A percentile compares a stretch with the other conserved stretches of the same genome.
These are phyloP conservation scores for Phytophthora kernoviae DNA, from an alignment of 352 stramenopile genomes.

Conservation along the genomic window DNA sequence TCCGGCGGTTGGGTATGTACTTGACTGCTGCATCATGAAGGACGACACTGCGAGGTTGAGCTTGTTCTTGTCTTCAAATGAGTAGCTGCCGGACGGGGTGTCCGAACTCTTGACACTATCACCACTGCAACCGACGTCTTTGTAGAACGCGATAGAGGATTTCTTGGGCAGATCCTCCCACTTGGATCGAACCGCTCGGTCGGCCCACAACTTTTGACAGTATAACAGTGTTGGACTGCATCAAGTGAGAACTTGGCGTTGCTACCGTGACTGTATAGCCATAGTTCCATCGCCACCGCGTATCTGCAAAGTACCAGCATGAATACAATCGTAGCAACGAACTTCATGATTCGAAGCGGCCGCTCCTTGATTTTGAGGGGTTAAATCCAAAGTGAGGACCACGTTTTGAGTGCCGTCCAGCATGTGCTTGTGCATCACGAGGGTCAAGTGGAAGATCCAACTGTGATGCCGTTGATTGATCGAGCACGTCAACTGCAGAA, in stretches of 20 bases:
- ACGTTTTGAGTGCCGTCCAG: not conserved
- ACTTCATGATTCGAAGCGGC: slow-evolving; percentile 3
- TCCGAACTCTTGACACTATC: slow-evolving; percentile 7
- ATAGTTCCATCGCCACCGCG: slow-evolving; percentile 15
- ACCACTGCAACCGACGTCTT: slow-evolving; percentile 6
- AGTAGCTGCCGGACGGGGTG: slow-evolving; percentile 12
- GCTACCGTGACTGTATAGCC: slow-evolving; percentile 21
- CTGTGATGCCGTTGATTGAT: too few relatives aligned
- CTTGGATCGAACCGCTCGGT: slow-evolving; percentile 15
- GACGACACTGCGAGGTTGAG: slow-evolving; percentile 21
- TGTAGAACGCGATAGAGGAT: slow-evolving; percentile 15
- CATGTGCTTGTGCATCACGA: slow-evolving; percentile 9
- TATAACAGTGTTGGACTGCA: slow-evolving; percentile 22
- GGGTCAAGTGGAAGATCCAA: not conserved
- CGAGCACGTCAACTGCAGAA: too few relatives aligned
- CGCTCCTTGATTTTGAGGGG: not conserved
- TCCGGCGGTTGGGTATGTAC: slow-evolving; percentile 7
- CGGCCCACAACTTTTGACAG: slow-evolving; percentile 22
- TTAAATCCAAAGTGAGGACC: slow-evolving; percentile 14
- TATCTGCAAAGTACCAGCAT: slow-evolving; percentile 1
- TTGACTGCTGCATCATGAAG: slow-evolving; percentile 20
- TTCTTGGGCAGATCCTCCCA: slow-evolving; percentile 20
- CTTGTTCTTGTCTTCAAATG: slow-evolving; percentile 20
- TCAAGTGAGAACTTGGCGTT: slow-evolving; percentile 25
- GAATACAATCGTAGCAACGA: not conserved